Conservation (phyloP, 768 basidiomycete species). For the Pleurotus pulmonarius region DNA sequence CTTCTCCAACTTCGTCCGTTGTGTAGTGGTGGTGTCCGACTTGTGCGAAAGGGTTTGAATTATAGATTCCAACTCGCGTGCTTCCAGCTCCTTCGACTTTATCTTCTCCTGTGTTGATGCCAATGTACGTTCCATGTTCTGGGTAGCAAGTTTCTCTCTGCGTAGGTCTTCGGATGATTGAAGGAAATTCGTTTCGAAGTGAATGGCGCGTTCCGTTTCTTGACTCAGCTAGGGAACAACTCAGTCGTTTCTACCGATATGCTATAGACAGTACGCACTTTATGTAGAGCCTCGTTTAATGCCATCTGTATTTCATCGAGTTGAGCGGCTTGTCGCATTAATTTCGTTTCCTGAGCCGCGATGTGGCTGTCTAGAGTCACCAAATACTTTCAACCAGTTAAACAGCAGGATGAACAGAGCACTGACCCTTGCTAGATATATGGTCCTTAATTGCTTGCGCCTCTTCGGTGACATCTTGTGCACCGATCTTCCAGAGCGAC, state of each 20-base stretch:
- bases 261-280: slow-evolving; percentile 26
- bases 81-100: slow-evolving; percentile 45
- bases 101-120: slow-evolving; percentile 44
- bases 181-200: slow-evolving; percentile 48
- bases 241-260: no score
- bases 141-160: slow-evolving; percentile 46
- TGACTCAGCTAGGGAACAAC: slow-evolving; percentile 41
- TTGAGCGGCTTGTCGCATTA: slow-evolving; percentile 37
- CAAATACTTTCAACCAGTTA: slow-evolving; percentile 9
- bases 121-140: slow-evolving; percentile 51
- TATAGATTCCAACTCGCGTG: slow-evolving; percentile 51
- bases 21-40: slow-evolving; percentile 42
- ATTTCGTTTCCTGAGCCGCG: slow-evolving; percentile 40
- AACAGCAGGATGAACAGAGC: neutral
- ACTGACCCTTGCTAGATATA: slow-evolving; percentile 44
- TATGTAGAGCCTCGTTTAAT: slow-evolving; percentile 43
- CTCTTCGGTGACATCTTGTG: slow-evolving; percentile 44
- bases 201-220: slow-evolving; percentile 53
- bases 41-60: slow-evolving; percentile 52
- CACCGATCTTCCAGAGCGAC: slow-evolving; percentile 44
- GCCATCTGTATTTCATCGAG: slow-evolving; percentile 37
- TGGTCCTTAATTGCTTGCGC: slow-evolving; percentile 43
- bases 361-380: slow-evolving; percentile 39
- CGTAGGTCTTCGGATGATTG: slow-evolving; percentile 53
- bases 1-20: slow-evolving; percentile 43